Conservation (phyloP, 306 rosid genomes). For the Sphenostylis stenocarpa region DNA sequence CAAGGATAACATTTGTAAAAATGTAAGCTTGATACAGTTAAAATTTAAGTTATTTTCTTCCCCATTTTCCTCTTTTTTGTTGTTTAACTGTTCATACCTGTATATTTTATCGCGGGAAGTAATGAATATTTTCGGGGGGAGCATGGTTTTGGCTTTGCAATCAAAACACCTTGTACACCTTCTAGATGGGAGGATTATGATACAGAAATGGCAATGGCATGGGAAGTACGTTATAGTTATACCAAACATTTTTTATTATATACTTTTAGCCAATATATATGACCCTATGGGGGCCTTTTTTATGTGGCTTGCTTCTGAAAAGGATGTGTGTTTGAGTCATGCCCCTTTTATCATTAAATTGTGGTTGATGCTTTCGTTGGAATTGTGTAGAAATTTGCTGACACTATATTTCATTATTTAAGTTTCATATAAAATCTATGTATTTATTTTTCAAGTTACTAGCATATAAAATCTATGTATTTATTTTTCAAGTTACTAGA, state of each 20-base stretch:
- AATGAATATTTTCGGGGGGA: constrained; percentile 53
- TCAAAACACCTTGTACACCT: constrained; percentile 86
- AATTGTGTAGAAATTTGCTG: constrained; percentile 19
- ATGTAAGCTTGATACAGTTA: constrained; percentile 47
- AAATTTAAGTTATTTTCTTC: constrained; percentile 26
- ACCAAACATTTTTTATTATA: neutral
- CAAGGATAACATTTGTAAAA: constrained; percentile 78
- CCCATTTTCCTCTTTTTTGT: neutral
- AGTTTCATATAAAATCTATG: neutral
- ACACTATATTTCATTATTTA: neutral
- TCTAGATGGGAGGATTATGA: constrained; percentile 94
- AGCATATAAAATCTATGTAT: neutral
- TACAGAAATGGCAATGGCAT: constrained; percentile 83
- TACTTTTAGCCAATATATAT: constrained; percentile 13
- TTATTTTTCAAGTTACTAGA: neutral
- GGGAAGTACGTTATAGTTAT: constrained; percentile 74
- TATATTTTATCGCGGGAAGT: constrained; percentile 3
- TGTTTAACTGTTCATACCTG: constrained; percentile 9
- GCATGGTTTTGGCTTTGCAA: constrained; percentile 84
- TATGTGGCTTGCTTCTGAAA: neutral
- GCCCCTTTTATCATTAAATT: neutral
- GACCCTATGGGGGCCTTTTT: neutral
- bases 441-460: neutral
- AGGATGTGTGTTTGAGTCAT: constrained; percentile 16
- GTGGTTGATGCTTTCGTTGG: neutral